Conservation (phyloP, 1,139 yeast genomes). For the Blastobotrys buckinghamii region DNA sequence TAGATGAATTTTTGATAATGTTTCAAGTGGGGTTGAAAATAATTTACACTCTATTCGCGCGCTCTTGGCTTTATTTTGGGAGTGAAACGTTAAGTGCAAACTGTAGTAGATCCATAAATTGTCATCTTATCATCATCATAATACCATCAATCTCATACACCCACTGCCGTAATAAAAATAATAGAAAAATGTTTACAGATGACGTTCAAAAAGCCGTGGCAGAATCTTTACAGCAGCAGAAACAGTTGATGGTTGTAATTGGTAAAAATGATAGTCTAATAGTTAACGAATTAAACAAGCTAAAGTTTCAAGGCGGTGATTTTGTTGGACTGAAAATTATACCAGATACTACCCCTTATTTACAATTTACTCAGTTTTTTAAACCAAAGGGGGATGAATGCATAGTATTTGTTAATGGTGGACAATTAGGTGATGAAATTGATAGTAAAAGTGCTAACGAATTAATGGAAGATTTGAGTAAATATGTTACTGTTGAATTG, state of each 20-base stretch:
- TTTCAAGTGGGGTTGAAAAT: too few species aligned
- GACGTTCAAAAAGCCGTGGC: neutral
- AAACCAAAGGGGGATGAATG: constrained; percentile 41
- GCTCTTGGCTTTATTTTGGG: too few species aligned
- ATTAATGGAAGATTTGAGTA: neutral
- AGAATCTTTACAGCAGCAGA: neutral
- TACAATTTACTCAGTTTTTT: neutral
- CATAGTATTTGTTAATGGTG: constrained; percentile 40
- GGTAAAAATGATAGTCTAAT: neutral
- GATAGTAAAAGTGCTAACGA: neutral
- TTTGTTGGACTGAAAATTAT: neutral
- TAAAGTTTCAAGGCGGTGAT: neutral
- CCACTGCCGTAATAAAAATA: too few species aligned
- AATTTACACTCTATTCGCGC: too few species aligned
- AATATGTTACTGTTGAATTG: neutral
- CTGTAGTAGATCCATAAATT: too few species aligned
- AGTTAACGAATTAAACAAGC: neutral
- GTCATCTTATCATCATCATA: too few species aligned
- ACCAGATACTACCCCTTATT: neutral
- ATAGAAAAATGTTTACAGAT: neutral
- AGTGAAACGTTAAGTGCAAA: too few species aligned
- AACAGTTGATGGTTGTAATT: constrained; percentile 1
- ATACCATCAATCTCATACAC: too few species aligned
- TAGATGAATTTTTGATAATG: too few species aligned
- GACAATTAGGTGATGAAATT: constrained; percentile 36